These are phyloP conservation scores for Penicillium sp. DNA, from an alignment of 2,329 filamentous ascomycete species.

Conservation along the genomic window DNA sequence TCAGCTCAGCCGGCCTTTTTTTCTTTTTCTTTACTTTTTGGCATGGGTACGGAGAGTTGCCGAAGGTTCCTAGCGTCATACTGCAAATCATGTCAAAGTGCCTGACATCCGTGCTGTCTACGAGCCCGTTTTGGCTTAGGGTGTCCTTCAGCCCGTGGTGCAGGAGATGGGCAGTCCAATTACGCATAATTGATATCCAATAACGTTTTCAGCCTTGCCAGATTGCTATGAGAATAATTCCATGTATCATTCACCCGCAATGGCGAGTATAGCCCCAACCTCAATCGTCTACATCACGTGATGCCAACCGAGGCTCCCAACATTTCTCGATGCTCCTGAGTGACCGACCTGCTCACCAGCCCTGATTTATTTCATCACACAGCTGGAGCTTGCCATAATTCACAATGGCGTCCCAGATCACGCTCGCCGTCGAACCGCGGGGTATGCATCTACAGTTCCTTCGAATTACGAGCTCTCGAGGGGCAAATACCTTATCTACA, in stretches of 20 bases:
- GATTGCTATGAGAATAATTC: not conserved
- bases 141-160: not conserved
- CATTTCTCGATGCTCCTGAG: conserved; percentile 6
- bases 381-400: conserved; percentile 2
- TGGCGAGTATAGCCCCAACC: not conserved
- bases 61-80: not conserved
- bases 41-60: not conserved
- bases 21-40: not conserved
- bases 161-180: not conserved
- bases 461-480: not conserved
- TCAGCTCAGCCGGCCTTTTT: not conserved
- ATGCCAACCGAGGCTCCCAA: conserved; percentile 18
- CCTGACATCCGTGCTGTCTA: too few species aligned
- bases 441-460: conserved; percentile 32
- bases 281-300: conserved; percentile 15
- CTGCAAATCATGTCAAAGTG: not conserved
- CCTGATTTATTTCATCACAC: not conserved
- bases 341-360: conserved; percentile 4
- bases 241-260: not conserved
- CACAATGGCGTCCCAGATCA: conserved; percentile 39
- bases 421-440: conserved; percentile 42
- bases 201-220: not conserved
- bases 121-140: not conserved
- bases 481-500: not conserved
- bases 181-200: not conserved